phyloP scores from a whole-genome alignment of 495 filamentous ascomycete genomes.

The Penicillium atrosanguineum region DNA sequence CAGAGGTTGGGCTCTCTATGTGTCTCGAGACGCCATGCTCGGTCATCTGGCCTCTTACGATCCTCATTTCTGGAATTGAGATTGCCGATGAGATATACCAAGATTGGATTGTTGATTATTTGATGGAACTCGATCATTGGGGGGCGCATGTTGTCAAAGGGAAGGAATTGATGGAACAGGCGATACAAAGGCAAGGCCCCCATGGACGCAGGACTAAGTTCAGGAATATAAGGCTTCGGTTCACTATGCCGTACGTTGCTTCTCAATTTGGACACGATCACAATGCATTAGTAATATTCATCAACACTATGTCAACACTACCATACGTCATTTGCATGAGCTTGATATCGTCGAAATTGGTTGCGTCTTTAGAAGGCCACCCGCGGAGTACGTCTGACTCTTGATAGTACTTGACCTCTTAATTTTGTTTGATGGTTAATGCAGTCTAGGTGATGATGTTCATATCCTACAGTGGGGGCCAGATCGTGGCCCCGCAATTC shows the following conservation, averaged over 20 bases:
- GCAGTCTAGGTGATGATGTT: not conserved
- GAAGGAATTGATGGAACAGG: not conserved
- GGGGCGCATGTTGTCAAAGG: slow-evolving; percentile 1
- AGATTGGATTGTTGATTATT: slow-evolving; percentile 24
- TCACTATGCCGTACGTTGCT: not conserved
- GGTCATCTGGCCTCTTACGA: slow-evolving; percentile 22
- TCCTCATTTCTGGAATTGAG: slow-evolving; percentile 29
- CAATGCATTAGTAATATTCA: not conserved
- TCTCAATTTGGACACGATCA: not conserved
- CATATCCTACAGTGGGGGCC: not conserved
- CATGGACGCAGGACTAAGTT: too few relatives aligned
- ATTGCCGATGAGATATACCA: slow-evolving; percentile 27
- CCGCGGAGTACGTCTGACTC: not conserved
- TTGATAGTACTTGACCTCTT: not conserved
- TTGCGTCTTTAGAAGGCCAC: not conserved
- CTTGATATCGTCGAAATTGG: not conserved
- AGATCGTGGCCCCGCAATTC: not conserved
- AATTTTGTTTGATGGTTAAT: not conserved
- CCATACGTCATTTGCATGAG: not conserved
- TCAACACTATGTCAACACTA: not conserved
- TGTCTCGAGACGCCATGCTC: not conserved
- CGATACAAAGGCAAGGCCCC: not conserved
- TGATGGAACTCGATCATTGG: slow-evolving; percentile 8
- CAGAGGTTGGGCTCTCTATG: slow-evolving; percentile 14
- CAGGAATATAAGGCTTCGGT: not conserved